Conservation (phyloP, 2,329 filamentous ascomycete species). For the Chaetomiaceae sp. region DNA sequence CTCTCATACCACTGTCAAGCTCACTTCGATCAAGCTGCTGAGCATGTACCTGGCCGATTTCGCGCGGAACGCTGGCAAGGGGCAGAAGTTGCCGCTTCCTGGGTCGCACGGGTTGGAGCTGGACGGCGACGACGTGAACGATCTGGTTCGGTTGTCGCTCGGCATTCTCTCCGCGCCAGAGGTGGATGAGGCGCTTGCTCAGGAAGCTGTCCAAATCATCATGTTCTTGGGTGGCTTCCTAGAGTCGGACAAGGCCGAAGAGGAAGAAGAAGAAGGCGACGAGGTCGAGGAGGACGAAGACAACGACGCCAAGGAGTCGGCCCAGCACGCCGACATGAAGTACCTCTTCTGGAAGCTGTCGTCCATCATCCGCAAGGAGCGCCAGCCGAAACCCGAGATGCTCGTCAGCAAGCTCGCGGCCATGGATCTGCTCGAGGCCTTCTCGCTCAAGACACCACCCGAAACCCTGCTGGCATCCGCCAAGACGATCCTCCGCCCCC, state of each 20-base stretch:
- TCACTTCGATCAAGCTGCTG: conserved; percentile 68
- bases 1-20: conserved; percentile 68
- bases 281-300: conserved; percentile 44
- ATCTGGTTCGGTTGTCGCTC: conserved; percentile 48
- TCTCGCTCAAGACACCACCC: conserved; percentile 58
- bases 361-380: conserved; percentile 72
- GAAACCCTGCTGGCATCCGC: conserved; percentile 59
- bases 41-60: conserved; percentile 78
- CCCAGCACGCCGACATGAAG: conserved; percentile 49
- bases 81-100: conserved; percentile 53
- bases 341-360: conserved; percentile 78
- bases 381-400: conserved; percentile 56
- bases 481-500: conserved; percentile 52
- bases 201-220: conserved; percentile 74
- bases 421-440: conserved; percentile 67
- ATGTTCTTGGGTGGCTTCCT: conserved; percentile 69
- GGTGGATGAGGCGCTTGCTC: conserved; percentile 68
- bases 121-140: conserved; percentile 58
- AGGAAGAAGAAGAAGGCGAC: conserved; percentile 38
- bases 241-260: conserved; percentile 39
- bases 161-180: conserved; percentile 57
- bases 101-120: conserved; percentile 70
- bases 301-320: conserved; percentile 40
- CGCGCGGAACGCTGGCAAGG: conserved; percentile 56
- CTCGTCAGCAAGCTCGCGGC: conserved; percentile 72